Base-by-base conservation (phyloP, 495 filamentous ascomycete genomes). In the Aspergillus taichungensis region DNA sequence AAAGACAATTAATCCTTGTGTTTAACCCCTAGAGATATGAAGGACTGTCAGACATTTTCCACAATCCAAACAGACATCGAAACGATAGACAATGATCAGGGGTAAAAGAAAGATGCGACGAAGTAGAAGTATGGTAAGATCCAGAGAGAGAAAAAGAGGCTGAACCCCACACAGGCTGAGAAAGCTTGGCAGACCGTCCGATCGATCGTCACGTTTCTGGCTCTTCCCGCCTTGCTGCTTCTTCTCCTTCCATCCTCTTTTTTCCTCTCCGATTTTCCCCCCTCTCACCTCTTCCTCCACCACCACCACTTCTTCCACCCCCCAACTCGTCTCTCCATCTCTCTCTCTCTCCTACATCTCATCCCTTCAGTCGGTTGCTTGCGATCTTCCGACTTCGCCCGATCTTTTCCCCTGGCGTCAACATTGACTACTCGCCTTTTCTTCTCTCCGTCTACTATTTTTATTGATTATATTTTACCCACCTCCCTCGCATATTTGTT, bases 121-220 rank as follows among this genome's bases (percentile, higher is more conserved):
- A n/a, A n/a, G n/a, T n/a, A 24, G 18, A 24, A 24, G 18, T 2
- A 24, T 24, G 18, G 18, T 24, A n/a, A 44, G 10, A 33, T 13
- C 3, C 12, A 43, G 43, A 37, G n/a, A 29, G 32, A 4, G 31
- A 34, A n/a, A 34, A 34, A n/a, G 45, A 40, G 39, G 45, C 38
- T 42, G 13, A 34, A 37, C 28, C 34, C 51, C 51, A 38, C 47
- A 46, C 38, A 43, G 13, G 40, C 18, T 24, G 18, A 24, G 18
- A 52, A 49, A 52, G 54, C 54, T 57, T 57, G 54, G 54, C 54
- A 46, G 34, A 39, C 37, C 41, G 32, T 43, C 27, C 41, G 40
- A 37, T 47, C 36, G 50, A 54, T 57, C 54, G 46, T 54, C 54
- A 51, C 45, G 47, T 47, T 52, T 30, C 13, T 49, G 18, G 35